These are phyloP conservation scores for Kuraishia cidri DNA, from an alignment of 805 yeast genomes.

Conservation along the genomic window DNA sequence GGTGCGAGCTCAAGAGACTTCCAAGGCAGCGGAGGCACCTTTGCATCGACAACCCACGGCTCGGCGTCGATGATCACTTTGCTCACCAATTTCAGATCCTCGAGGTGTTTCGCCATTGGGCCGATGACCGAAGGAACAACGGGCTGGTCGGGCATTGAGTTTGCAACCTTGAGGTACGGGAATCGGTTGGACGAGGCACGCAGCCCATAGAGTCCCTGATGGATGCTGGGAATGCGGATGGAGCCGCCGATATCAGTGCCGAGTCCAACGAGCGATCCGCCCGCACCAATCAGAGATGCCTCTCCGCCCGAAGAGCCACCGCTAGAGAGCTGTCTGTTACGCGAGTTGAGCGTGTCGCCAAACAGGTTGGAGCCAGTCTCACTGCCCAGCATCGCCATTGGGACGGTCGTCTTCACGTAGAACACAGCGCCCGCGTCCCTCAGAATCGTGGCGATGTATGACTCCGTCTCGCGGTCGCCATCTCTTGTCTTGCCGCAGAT, in stretches of 20 bases:
- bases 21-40: conserved; percentile 36
- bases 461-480: conserved; percentile 15
- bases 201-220: conserved; percentile 44
- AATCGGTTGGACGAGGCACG: conserved; percentile 33
- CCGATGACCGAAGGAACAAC: conserved; percentile 49
- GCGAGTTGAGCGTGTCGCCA: conserved; percentile 42
- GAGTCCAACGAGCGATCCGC: conserved; percentile 49
- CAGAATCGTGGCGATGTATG: conserved; percentile 11
- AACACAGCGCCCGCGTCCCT: conserved; percentile 25
- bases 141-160: conserved; percentile 39
- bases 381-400: conserved; percentile 54
- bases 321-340: conserved; percentile 39
- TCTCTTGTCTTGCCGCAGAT: conserved; percentile 8
- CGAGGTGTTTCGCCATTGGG: conserved; percentile 40
- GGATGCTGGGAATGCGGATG: conserved; percentile 53
- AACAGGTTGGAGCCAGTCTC: conserved; percentile 43
- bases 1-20: conserved; percentile 10
- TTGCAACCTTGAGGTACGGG: conserved; percentile 27
- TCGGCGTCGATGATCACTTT: conserved; percentile 15
- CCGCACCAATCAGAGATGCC: conserved; percentile 46
- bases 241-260: conserved; percentile 64
- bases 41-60: conserved; percentile 46
- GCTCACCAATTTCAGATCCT: conserved; percentile 41
- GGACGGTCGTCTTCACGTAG: conserved; percentile 43
- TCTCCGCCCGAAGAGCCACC: conserved; percentile 68